Percentiles rank a stretch among this genome's conserved stretches.
Evolutionary conservation across 192 early-diverging fungal species (phyloP).

Genomic region (Entomortierella chlamydospora): DNA sequence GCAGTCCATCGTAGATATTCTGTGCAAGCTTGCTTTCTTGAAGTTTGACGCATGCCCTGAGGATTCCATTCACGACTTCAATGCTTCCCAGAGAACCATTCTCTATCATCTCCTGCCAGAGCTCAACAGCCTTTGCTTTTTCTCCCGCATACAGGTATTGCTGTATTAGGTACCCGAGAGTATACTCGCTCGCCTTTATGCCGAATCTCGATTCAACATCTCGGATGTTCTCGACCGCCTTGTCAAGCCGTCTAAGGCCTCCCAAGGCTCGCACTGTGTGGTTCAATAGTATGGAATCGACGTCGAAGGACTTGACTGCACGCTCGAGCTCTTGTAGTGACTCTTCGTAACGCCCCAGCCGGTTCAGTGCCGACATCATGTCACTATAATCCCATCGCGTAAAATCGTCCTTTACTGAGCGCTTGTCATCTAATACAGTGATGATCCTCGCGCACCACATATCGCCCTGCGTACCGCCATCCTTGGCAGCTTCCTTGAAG

Average conservation of each 20-base stretch:
- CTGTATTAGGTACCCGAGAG: slow-evolving; percentile 43
- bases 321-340: slow-evolving; percentile 22
- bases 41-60: slow-evolving; percentile 32
- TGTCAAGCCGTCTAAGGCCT: slow-evolving; percentile 30
- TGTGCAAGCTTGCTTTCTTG: slow-evolving; percentile 30
- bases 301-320: not conserved
- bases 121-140: not conserved
- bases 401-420: not conserved
- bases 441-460: slow-evolving; percentile 31
- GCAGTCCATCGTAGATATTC: slow-evolving; percentile 28
- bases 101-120: slow-evolving; percentile 19
- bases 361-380: slow-evolving; percentile 38
- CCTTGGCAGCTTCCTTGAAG: slow-evolving; percentile 25
- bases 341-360: slow-evolving; percentile 29
- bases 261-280: slow-evolving; percentile 46
- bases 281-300: slow-evolving; percentile 39
- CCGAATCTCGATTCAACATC: not conserved
- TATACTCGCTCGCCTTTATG: slow-evolving; percentile 37
- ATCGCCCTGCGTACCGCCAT: too few species aligned
- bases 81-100: slow-evolving; percentile 1
- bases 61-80: slow-evolving; percentile 31
- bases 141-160: slow-evolving; percentile 6
- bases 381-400: slow-evolving; percentile 41
- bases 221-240: slow-evolving; percentile 16
- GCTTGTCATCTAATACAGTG: slow-evolving; percentile 40